A percentile compares a stretch with the other conserved stretches of the same genome.
Evolutionary conservation across 2,329 filamentous ascomycete genomes (phyloP).

Genomic region (Ceratocystis variospora): DNA sequence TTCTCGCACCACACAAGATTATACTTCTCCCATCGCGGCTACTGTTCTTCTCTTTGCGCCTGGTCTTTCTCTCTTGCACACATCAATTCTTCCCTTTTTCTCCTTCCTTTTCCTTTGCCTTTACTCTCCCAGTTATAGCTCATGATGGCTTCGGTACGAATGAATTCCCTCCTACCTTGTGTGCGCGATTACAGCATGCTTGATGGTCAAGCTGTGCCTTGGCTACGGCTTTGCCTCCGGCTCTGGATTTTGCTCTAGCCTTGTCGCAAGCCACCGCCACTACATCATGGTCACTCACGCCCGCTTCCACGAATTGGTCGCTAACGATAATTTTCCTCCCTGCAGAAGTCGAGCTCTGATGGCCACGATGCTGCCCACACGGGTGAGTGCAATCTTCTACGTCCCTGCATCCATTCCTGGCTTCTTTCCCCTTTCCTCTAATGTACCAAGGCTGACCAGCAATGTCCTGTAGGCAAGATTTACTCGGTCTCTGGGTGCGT

Average conservation of each 20-base stretch:
- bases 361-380: slow-evolving; percentile 17
- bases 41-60: background rate
- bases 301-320: background rate
- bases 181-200: background rate
- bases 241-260: background rate
- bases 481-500: slow-evolving; percentile 50
- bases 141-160: slow-evolving; percentile 18
- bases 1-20: too few species aligned
- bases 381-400: slow-evolving; percentile 9
- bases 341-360: slow-evolving; percentile 16
- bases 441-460: background rate
- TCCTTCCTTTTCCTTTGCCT: background rate
- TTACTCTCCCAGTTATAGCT: slow-evolving; percentile 1
- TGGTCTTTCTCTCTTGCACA: background rate
- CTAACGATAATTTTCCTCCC: background rate
- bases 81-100: background rate
- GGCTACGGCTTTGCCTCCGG: background rate
- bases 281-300: background rate
- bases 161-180: slow-evolving; percentile 2
- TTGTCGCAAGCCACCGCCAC: background rate
- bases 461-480: slow-evolving; percentile 38
- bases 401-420: background rate
- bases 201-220: background rate
- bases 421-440: background rate
- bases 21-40: too few species aligned